A percentile compares a stretch with the other conserved stretches of the same genome.
Conservation (phyloP, 495 filamentous ascomycete species). For the Mytilinidion resinicola region DNA sequence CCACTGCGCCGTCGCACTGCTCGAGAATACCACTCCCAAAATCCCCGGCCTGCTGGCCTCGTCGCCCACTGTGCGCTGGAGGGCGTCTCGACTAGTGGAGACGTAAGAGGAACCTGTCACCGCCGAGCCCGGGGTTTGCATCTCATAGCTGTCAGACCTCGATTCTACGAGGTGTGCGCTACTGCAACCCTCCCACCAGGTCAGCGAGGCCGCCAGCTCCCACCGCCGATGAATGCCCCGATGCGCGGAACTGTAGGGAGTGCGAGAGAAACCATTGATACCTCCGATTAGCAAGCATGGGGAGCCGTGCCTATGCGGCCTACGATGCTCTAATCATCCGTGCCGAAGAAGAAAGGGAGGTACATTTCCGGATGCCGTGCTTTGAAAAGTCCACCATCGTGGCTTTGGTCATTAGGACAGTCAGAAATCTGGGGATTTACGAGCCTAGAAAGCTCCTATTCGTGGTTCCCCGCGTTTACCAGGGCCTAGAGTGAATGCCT, state of each 20-base stretch:
- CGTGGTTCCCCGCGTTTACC: no score
- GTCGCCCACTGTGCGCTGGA: background rate
- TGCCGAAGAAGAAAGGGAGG: background rate
- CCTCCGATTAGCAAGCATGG: background rate
- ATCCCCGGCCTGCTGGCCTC: background rate
- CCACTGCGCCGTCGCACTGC: slow-evolving; percentile 1
- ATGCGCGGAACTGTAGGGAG: background rate
- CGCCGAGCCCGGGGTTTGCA: no score
- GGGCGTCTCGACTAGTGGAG: no score
- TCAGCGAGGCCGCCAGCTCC: no score
- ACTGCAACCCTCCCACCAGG: no score
- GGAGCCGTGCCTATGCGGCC: background rate
- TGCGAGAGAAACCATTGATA: background rate
- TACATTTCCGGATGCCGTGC: background rate
- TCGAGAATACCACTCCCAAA: background rate
- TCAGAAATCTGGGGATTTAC: background rate
- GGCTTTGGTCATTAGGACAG: background rate
- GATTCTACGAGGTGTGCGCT: no score
- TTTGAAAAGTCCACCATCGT: background rate
- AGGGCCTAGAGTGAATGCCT: no score
- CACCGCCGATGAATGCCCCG: background rate
- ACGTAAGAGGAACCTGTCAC: no score
- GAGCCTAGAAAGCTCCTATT: no score
- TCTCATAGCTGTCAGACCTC: no score
- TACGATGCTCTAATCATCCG: background rate